Base-by-base conservation (phyloP, 371 early-diverging fungal genomes). In the Haplosporangium sp. region DNA sequence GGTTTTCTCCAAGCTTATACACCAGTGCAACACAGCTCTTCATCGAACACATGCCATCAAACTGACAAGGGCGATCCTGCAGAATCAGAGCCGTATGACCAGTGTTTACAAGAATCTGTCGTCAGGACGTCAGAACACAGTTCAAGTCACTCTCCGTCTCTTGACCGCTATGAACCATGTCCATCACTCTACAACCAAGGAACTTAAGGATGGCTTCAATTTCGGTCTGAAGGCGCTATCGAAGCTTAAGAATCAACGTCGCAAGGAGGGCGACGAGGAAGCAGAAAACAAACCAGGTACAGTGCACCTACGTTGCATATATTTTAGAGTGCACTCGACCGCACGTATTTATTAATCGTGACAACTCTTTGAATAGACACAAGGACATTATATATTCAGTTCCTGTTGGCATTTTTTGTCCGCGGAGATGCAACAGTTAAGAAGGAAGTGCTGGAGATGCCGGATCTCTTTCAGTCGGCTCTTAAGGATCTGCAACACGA, bases 381-480 rank as follows among this genome's bases (percentile, higher is more conserved):
- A 53, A 80, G 87, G 53, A 90, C 90, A 4, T 79, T 89, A 6
- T 94, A 91, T 65, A 86, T 95, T 50, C 86, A 87, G 46, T 94
- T 93, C 61, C 81, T 95, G 9, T 84, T 94, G 20, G 87, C 92
- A n/a, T 94, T 95, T 66, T 84, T 95, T 21, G 84, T 84, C 41
- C 85, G 87, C 43, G 94, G 92, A 0, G 93, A 94, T 73, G 80
- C 85, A 6, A 83, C 76, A 20, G 77, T 90, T 36, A 95, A 93
- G 79, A 87, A 88, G 67, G 85, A 90, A 40, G 67, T 92, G 1
- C 69, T 95, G 42, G 90, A 89, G 67, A 83, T 87, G 37, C 93
- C 93, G 50, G 90, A 93, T 52, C 77, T 92, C 20, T 81, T 92
- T 16, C 86, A 87, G 38, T 64, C 77, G 37, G 85, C 95, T 1